Evolutionary conservation across 2,329 filamentous ascomycete genomes (phyloP).

Genomic region (Curvularia sp.): DNA sequence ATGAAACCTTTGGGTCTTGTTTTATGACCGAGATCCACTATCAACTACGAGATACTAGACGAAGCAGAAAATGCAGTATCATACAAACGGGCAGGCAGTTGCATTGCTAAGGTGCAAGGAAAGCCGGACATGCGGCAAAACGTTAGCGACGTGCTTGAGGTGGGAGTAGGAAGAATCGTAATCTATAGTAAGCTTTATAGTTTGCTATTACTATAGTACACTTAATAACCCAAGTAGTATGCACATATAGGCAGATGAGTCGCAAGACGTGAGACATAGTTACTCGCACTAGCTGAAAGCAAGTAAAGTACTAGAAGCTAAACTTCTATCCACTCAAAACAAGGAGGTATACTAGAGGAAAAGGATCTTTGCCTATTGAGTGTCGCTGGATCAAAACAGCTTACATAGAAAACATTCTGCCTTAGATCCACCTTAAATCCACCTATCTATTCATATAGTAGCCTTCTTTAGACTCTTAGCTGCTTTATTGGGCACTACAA

Average conservation of each 20-base stretch:
- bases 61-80: constrained; percentile 7
- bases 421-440: no score
- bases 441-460: no score
- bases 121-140: constrained; percentile 20
- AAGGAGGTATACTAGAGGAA: no score
- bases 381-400: no score
- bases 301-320: constrained; percentile 22
- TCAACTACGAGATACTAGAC: constrained; percentile 14
- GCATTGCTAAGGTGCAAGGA: constrained; percentile 17
- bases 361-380: no score
- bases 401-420: no score
- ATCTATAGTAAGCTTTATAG: constrained; percentile 23
- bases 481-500: no score
- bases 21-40: no score
- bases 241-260: constrained; percentile 14
- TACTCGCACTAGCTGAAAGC: constrained; percentile 13
- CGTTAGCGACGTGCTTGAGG: constrained; percentile 16
- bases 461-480: no score
- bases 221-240: constrained; percentile 19
- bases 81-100: constrained; percentile 11
- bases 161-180: constrained; percentile 13
- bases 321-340: no score
- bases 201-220: constrained; percentile 8
- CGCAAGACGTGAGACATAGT: constrained; percentile 8
- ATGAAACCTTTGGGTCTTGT: no score